Evolutionary conservation across 176 grass and related monocot species (phyloP), one percentile per base, ranked within the genome.

Genomic region (Ampelocalamus luodianensis): DNA sequence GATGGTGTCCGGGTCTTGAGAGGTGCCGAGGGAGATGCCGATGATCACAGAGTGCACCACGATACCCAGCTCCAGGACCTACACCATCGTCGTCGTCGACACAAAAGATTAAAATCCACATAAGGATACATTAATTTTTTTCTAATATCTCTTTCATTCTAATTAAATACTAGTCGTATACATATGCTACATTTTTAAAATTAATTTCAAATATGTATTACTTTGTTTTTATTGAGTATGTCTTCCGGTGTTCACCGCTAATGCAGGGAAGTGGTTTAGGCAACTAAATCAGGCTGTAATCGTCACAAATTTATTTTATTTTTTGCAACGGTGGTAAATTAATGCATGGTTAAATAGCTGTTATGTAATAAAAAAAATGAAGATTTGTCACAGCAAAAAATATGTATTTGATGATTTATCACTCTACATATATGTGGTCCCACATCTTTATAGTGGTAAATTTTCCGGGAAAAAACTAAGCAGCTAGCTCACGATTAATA

Each of bases 41-140:
- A 97, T 94, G 59, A 97, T 92, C 85, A 97, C 92, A 1, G 94
- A 97, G 49, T 94, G 94, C 58, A 97, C 94, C 29, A 97, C 83
- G 1, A 97, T 97, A 2, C 94, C 94, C 10, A 97, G 15, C 67
- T 96, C 94, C 18, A 93, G 36, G 0, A 96, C 94, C 94, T 96
- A 3, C 42, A 81, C 2, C 6, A 38, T 13, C 16, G 0, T 68
- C 24, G 1, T 50, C 8, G 24, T 54, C 6, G 0, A 42, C 2
- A 4, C 42, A 4, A 34, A 10, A 18, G 14, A 62, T 78, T 58
- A 17, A n/a, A 75, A 75, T 4, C 51, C 11, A 27, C 23, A 3
- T 16, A 56, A 20, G 9, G 46, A 20, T 20, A 55, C 17, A 55
- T 14, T 15, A 8, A 3, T 14, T 26, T 55, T 12, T 61, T 26